A percentile compares a stretch with the other conserved stretches of the same genome.
Conservation (phyloP, 495 filamentous ascomycete genomes). For the Clohesyomyces aquaticus region DNA sequence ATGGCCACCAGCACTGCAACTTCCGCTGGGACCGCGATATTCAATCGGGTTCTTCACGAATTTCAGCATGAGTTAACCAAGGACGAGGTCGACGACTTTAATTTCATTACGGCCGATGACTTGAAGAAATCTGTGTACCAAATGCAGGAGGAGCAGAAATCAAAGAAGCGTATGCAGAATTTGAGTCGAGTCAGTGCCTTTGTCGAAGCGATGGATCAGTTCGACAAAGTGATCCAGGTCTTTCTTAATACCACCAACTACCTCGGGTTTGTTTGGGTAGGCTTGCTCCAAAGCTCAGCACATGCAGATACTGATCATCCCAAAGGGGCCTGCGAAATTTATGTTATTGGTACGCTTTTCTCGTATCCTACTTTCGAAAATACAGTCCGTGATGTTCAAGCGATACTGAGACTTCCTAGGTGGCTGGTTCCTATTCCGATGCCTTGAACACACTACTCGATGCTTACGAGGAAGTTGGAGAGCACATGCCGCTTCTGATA, state of each 20-base stretch:
- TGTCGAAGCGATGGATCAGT: constrained; percentile 16
- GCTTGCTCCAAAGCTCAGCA: no score
- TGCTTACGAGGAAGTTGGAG: constrained; percentile 18
- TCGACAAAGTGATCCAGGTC: not conserved
- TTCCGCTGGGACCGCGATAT: not conserved
- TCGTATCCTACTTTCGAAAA: no score
- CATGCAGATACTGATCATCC: not conserved
- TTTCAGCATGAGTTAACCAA: not conserved
- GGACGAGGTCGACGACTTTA: not conserved
- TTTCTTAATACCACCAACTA: not conserved
- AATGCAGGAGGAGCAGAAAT: constrained; percentile 2
- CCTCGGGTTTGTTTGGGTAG: constrained; percentile 13
- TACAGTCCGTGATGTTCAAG: no score
- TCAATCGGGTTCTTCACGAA: not conserved
- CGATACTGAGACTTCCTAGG: no score
- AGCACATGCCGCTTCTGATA: constrained; percentile 6
- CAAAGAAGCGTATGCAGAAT: not conserved
- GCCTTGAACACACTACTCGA: constrained; percentile 24
- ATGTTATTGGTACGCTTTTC: constrained; percentile 10
- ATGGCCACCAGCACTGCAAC: no score
- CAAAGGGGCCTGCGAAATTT: constrained; percentile 13
- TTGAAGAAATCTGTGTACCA: not conserved
- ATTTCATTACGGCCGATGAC: not conserved
- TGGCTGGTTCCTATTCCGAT: constrained; percentile 11
- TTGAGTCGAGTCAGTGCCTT: constrained; percentile 1